phyloP scores from a whole-genome alignment of 225 moss, liverwort and hornwort genomes.

The Anthoceros angustus region DNA sequence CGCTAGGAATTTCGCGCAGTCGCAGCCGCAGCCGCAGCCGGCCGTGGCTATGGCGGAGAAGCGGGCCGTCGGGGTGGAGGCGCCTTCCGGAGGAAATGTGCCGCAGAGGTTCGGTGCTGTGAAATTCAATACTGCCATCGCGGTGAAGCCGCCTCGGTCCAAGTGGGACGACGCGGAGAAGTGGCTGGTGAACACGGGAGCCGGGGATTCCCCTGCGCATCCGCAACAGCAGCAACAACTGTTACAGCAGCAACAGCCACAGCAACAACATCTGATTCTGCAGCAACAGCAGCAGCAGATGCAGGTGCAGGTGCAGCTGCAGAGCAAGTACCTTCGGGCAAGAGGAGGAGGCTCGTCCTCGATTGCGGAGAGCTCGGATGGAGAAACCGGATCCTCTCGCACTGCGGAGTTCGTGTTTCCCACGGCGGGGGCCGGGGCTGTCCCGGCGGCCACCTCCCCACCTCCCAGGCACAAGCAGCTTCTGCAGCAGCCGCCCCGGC shows the following conservation, averaged over 20 bases:
- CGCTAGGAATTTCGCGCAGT: not conserved
- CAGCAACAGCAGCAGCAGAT: not conserved
- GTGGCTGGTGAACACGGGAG: conserved; percentile 38
- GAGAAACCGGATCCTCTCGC: not conserved
- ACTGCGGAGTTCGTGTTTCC: not conserved
- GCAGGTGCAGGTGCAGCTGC: not conserved
- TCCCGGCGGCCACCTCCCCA: not conserved
- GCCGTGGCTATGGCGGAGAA: not conserved
- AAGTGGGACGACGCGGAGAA: conserved; percentile 63
- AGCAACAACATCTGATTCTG: conserved; percentile 12
- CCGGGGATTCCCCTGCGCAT: conserved; percentile 17
- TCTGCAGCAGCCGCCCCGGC: not conserved
- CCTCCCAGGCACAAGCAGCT: not conserved
- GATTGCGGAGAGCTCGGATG: not conserved
- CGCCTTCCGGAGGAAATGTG: not conserved
- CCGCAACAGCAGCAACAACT: conserved; percentile 20
- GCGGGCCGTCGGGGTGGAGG: not conserved
- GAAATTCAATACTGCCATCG: not conserved
- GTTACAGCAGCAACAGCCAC: conserved; percentile 14
- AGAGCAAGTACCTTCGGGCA: not conserved
- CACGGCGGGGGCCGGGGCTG: not conserved
- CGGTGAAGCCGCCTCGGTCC: conserved; percentile 24
- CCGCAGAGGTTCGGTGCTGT: not conserved
- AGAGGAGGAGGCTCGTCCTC: not conserved
- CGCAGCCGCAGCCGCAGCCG: not conserved